Evolutionary conservation across 108 stramenopile genomes (phyloP), one percentile per base, ranked within the genome.

Genomic region (Fragilariopsis cylindrus): DNA sequence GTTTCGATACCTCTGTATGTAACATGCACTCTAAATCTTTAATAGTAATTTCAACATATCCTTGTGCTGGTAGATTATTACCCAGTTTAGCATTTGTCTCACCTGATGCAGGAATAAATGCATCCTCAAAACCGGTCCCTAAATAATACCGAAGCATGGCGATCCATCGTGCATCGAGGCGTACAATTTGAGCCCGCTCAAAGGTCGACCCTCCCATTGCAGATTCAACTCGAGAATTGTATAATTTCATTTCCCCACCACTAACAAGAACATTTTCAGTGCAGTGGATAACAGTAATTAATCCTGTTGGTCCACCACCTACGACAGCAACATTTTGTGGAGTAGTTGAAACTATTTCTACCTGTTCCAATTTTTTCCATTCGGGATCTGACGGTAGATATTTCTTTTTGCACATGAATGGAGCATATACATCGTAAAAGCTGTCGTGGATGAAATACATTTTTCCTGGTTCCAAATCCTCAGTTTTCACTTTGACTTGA

Each of bases 21-120:
- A 82, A 73, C 54, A 82, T 65, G 48, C 73, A 74, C 42, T 82
- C 81, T 62, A 82, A 49, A 67, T 82, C 74, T 50, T 82, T 82
- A 42, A 78, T 78, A 3, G 81, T 71, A 48, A 82, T 74, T 68
- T 82, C 81, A 12, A 82, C 70, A 64, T 71, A 78, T 3, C 81
- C 81, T 56, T 82, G 73, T 7, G 69, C 52, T 78, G 71, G 53
- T 13, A 75, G 47, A 50, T 68, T 74, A 49, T 82, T 82, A n/a
- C 81, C 81, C 2, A 82, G 77, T 30, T 74, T 60, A 6, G 81
- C 41, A 67, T 82, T 63, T 3, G 77, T 75, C 58, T 82, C 81
- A 19, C 71, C 71, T 15, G 76, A 41, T 0, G 74, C 72, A 40
- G 81, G 81, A 47, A 78, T 77, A 57, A 67, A 82, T 44, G 64